Evolutionary conservation across 2,329 filamentous ascomycete species (phyloP).

Genomic region (Domatiomyces globalis): DNA sequence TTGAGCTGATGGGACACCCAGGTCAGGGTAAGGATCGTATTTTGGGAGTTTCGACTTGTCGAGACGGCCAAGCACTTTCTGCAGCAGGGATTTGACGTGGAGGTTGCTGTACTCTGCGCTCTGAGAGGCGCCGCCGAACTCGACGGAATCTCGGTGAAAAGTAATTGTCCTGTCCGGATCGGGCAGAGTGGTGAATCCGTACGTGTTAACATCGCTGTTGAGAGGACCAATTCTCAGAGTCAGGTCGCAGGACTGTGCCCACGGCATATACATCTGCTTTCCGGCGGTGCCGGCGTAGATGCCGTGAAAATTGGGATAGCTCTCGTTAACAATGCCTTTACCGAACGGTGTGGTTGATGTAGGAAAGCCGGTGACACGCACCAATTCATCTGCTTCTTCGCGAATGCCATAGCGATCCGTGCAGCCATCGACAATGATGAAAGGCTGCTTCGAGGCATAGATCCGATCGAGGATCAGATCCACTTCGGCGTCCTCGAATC

Average conservation of each 20-base stretch:
- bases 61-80: slow-evolving; percentile 49
- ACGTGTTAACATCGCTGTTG: slow-evolving; percentile 34
- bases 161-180: slow-evolving; percentile 46
- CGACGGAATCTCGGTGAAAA: slow-evolving; percentile 59
- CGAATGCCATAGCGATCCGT: slow-evolving; percentile 30
- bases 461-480: slow-evolving; percentile 27
- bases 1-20: slow-evolving; percentile 35
- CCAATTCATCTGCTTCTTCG: slow-evolving; percentile 30
- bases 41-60: slow-evolving; percentile 27
- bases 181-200: slow-evolving; percentile 20
- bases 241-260: slow-evolving; percentile 31
- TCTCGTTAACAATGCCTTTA: slow-evolving; percentile 39
- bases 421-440: slow-evolving; percentile 41
- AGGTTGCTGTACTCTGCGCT: slow-evolving; percentile 56
- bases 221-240: slow-evolving; percentile 36
- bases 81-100: slow-evolving; percentile 63
- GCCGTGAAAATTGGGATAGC: slow-evolving; percentile 34
- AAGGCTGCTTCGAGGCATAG: slow-evolving; percentile 32
- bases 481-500: slow-evolving; percentile 16
- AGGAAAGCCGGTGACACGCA: slow-evolving; percentile 32
- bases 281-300: slow-evolving; percentile 35
- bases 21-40: slow-evolving; percentile 21
- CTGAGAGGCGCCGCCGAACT: slow-evolving; percentile 49
- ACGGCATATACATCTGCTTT: slow-evolving; percentile 23
- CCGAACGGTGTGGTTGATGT: slow-evolving; percentile 36